These are phyloP conservation scores for Saccharomycopsis sp. DNA, from an alignment of 805 yeast genomes.

Conservation along the genomic window DNA sequence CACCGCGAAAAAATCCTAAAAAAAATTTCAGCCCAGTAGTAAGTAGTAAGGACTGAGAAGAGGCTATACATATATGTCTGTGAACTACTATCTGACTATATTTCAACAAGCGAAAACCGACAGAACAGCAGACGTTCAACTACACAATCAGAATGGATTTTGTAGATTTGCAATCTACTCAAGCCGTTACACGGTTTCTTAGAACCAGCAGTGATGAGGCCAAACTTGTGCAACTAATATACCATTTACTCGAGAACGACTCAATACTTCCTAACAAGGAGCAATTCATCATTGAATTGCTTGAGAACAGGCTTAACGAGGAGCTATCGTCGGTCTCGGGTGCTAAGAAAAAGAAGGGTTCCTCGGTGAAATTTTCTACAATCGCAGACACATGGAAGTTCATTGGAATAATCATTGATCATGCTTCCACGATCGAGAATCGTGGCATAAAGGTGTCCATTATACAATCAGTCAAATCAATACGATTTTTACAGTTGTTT, in stretches of 20 bases:
- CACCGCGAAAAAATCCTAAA: neutral
- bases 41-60: neutral
- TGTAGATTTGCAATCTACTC: slow-evolving; percentile 5
- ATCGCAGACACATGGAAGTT: slow-evolving; percentile 8
- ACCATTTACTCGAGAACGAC: slow-evolving; percentile 5
- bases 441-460: neutral
- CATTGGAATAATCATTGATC: neutral
- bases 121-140: neutral
- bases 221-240: neutral
- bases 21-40: neutral
- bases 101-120: neutral
- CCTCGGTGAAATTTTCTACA: slow-evolving; percentile 5
- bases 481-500: slow-evolving; percentile 9
- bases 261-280: slow-evolving; percentile 13
- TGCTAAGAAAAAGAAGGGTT: slow-evolving; percentile 1
- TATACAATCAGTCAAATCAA: slow-evolving; percentile 8
- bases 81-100: neutral
- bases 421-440: neutral
- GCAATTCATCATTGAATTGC: slow-evolving; percentile 9
- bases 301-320: slow-evolving; percentile 6
- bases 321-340: neutral
- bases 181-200: slow-evolving; percentile 14
- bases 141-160: neutral
- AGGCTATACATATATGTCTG: neutral
- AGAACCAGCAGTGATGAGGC: slow-evolving; percentile 11